Conservation (phyloP, 2,329 filamentous ascomycete genomes). For the Venturiaceae sp. region DNA sequence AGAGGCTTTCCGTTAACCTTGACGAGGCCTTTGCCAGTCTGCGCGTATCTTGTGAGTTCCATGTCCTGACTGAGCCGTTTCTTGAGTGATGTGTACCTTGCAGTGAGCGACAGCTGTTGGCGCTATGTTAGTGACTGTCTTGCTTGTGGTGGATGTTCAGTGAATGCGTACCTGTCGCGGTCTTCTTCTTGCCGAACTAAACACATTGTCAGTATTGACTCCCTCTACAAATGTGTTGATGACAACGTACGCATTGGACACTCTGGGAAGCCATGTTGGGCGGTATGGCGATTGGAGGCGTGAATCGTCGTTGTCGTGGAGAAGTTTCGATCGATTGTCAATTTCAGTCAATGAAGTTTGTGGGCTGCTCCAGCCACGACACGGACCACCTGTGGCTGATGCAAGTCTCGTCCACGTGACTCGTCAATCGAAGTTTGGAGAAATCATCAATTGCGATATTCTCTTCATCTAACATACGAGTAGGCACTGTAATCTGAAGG, state of each 20-base stretch:
- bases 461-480: too few species aligned
- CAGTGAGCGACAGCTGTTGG: slow-evolving; percentile 75
- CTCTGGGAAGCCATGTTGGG: slow-evolving; percentile 10
- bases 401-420: too few species aligned
- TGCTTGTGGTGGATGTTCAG: neutral
- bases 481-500: too few species aligned
- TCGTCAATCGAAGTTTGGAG: too few species aligned
- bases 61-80: neutral
- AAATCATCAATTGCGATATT: too few species aligned
- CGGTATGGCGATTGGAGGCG: neutral
- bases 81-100: slow-evolving; percentile 50
- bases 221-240: neutral
- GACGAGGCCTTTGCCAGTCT: slow-evolving; percentile 80
- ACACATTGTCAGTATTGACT: neutral
- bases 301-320: neutral
- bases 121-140: slow-evolving; percentile 6
- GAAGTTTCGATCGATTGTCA: neutral
- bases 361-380: too few species aligned
- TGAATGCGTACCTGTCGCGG: slow-evolving; percentile 34
- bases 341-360: too few species aligned
- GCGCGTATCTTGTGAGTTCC: neutral
- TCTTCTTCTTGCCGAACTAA: slow-evolving; percentile 75
- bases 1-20: slow-evolving; percentile 99
- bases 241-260: slow-evolving; percentile 10
- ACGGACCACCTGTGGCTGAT: too few species aligned